These are phyloP conservation scores for Dillenia suffruticosa DNA, from an alignment of 164 flowering plant species.

Conservation along the genomic window DNA sequence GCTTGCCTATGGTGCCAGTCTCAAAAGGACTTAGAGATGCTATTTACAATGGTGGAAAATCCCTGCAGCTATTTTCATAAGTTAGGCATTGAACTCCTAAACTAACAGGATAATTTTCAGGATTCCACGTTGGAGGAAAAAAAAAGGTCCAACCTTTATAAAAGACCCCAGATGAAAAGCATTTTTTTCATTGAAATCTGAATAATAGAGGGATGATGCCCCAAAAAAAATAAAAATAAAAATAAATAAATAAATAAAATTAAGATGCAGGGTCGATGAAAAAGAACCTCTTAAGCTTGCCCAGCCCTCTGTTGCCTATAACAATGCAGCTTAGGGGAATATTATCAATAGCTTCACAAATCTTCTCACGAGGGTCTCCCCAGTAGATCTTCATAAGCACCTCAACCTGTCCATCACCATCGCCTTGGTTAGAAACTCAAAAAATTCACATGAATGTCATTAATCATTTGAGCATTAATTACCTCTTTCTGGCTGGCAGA, in stretches of 20 bases:
- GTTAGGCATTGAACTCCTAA: no score
- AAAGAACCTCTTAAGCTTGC: constrained; percentile 60
- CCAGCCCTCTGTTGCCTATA: constrained; percentile 90
- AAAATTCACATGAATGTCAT: background rate
- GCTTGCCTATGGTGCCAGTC: no score
- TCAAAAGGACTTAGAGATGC: no score
- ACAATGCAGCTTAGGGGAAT: constrained; percentile 70
- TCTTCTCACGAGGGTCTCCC: constrained; percentile 95
- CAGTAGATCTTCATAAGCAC: constrained; percentile 79
- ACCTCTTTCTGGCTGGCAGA: constrained; percentile 67
- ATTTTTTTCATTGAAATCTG: no score
- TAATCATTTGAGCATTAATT: background rate
- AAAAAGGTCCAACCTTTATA: no score
- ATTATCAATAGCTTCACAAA: constrained; percentile 72
- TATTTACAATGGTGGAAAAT: no score
- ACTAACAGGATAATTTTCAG: no score
- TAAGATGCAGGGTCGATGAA: background rate
- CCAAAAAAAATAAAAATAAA: constrained; percentile 7
- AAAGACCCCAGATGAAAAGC: no score
- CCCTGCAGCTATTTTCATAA: no score
- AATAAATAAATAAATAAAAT: background rate
- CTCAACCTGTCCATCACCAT: constrained; percentile 36
- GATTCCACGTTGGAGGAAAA: no score
- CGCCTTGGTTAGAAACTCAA: background rate
- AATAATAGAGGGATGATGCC: no score